Percentiles rank a stretch among this genome's conserved stretches.
These are phyloP conservation scores for Artomyces pyxidatus DNA, from an alignment of 768 basidiomycete species.

Conservation along the genomic window DNA sequence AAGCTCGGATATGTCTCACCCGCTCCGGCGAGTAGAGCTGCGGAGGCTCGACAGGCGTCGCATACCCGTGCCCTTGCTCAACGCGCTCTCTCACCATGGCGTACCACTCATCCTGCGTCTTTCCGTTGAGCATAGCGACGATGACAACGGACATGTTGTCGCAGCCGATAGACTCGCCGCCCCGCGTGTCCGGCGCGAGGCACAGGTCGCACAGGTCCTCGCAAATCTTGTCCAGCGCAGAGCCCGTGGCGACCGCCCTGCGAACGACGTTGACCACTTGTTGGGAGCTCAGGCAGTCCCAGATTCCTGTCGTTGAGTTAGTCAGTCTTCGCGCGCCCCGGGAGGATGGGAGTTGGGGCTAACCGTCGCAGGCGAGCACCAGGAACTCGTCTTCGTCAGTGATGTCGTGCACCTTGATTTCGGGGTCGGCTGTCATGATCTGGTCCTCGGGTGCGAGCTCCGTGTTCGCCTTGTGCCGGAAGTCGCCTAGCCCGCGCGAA, in stretches of 20 bases:
- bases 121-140: constrained; percentile 79
- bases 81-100: constrained; percentile 82
- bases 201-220: constrained; percentile 90
- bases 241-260: constrained; percentile 70
- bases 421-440: constrained; percentile 92
- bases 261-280: constrained; percentile 88
- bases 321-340: constrained; percentile 7
- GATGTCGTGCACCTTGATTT: constrained; percentile 74
- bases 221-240: constrained; percentile 73
- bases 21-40: too few relatives aligned
- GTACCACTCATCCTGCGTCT: constrained; percentile 88
- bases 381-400: constrained; percentile 93
- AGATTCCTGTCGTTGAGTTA: constrained; percentile 82
- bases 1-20: too few relatives aligned
- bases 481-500: constrained; percentile 93
- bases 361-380: constrained; percentile 95
- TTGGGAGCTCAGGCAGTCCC: constrained; percentile 95
- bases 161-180: constrained; percentile 89
- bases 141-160: constrained; percentile 99
- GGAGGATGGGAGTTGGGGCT: neutral
- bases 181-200: constrained; percentile 87
- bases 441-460: constrained; percentile 77
- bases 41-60: constrained; percentile 68
- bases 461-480: constrained; percentile 96
- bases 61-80: constrained; percentile 62